Percentiles rank a stretch among this genome's conserved stretches.
Conservation (phyloP, 78 protist genomes). For the Pelomyxa schiedti region DNA sequence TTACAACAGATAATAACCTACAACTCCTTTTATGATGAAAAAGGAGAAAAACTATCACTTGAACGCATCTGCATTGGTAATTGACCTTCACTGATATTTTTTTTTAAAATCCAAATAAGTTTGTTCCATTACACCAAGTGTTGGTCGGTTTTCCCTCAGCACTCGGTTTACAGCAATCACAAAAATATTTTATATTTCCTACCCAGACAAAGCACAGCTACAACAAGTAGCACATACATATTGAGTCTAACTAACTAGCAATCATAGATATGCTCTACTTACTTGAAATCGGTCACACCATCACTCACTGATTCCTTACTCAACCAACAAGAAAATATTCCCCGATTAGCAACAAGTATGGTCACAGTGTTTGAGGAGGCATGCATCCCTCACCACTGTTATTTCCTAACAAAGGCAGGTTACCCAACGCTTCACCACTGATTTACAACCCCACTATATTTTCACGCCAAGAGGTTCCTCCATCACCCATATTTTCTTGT, state of each 20-base stretch:
- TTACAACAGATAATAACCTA: constrained; percentile 70
- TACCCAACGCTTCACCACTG: constrained; percentile 27
- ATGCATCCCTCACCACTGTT: neutral
- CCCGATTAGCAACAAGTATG: constrained; percentile 53
- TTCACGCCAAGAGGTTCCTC: constrained; percentile 76
- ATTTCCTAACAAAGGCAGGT: constrained; percentile 42
- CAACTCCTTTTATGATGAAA: constrained; percentile 69
- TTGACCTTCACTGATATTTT: neutral
- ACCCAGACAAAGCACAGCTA: constrained; percentile 46
- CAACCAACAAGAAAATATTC: too few species aligned
- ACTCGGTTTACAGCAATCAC: constrained; percentile 58
- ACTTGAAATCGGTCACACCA: neutral
- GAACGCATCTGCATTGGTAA: constrained; percentile 50
- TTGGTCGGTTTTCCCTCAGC: constrained; percentile 57
- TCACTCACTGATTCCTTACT: too few species aligned
- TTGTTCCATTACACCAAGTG: constrained; percentile 63
- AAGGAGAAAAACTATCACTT: constrained; percentile 57
- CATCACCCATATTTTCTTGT: too few species aligned
- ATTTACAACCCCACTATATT: constrained; percentile 59
- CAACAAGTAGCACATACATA: too few species aligned
- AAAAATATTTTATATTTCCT: neutral
- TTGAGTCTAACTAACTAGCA: too few species aligned
- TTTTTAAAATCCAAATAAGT: constrained; percentile 2
- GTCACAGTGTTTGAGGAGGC: too few species aligned
- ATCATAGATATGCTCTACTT: constrained; percentile 26